These are phyloP conservation scores for Nemania sp. DNA, from an alignment of 2,329 filamentous ascomycete species.

Conservation along the genomic window DNA sequence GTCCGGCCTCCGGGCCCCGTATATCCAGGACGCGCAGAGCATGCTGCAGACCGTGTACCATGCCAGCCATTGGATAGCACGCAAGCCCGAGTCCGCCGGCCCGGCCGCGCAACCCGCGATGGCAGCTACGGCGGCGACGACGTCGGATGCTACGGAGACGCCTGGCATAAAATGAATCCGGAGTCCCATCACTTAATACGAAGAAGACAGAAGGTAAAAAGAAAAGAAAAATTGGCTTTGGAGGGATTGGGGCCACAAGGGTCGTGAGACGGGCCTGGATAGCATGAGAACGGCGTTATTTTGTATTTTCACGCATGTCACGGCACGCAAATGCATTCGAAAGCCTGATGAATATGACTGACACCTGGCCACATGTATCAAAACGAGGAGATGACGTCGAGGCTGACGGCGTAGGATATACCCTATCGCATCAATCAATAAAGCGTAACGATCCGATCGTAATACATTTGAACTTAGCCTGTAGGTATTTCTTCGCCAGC, in stretches of 20 bases:
- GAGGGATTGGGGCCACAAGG: too few species aligned
- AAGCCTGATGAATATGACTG: background rate
- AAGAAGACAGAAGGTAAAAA: background rate
- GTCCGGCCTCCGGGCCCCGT: constrained; percentile 70
- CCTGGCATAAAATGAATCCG: background rate
- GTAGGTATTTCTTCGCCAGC: too few species aligned
- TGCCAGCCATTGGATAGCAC: constrained; percentile 83
- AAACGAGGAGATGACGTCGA: background rate
- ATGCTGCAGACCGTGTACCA: constrained; percentile 85
- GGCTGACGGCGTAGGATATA: background rate
- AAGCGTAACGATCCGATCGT: background rate
- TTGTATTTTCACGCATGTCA: background rate
- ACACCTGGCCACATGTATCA: constrained; percentile 1
- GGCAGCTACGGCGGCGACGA: background rate
- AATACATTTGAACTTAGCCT: background rate
- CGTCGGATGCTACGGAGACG: background rate
- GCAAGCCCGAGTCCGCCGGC: constrained; percentile 58
- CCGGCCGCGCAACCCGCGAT: background rate
- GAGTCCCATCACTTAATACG: background rate
- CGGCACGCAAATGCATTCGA: too few species aligned
- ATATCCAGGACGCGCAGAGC: constrained; percentile 82
- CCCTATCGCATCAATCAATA: background rate
- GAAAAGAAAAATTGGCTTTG: too few species aligned
- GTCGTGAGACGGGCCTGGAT: background rate
- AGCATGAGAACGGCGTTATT: constrained; percentile 11